Conservation (phyloP, 257 asterid genomes). For the Nicotiana obtusifolia region DNA sequence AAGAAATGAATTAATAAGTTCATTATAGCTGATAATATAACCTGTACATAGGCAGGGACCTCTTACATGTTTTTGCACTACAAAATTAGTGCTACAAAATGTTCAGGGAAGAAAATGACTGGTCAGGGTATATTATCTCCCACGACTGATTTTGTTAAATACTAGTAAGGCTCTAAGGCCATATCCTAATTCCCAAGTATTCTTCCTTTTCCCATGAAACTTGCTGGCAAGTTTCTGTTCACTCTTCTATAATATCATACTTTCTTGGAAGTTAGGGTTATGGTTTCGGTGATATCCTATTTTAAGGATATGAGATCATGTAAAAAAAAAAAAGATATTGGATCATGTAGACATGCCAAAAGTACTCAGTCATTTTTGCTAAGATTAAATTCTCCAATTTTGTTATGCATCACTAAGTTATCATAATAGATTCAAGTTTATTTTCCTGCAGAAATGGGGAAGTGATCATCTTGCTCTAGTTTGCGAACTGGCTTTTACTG, state of each 20-base stretch:
- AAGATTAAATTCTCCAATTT: neutral
- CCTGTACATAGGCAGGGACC: neutral
- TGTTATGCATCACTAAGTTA: neutral
- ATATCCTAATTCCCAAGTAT: neutral
- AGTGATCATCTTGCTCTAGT: slow-evolving; percentile 93
- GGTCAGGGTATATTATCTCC: neutral
- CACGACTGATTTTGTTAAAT: neutral
- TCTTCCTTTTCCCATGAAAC: neutral
- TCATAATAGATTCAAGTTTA: neutral
- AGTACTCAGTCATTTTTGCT: neutral
- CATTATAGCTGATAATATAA: neutral
- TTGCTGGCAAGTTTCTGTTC: neutral
- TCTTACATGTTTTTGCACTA: neutral
- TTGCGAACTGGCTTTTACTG: slow-evolving; percentile 73
- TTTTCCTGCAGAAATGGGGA: slow-evolving; percentile 66
- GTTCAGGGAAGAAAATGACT: neutral
- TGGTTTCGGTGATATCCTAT: neutral
- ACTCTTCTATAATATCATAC: neutral
- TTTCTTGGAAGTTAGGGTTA: neutral
- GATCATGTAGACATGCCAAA: neutral
- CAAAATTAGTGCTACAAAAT: neutral
- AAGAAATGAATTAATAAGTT: too few species aligned
- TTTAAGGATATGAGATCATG: neutral
- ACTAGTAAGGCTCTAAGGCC: neutral
- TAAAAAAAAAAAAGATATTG: too few species aligned